phyloP scores from a whole-genome alignment of 2,329 filamentous ascomycete species.

The Simplicillium aogashimaense region DNA sequence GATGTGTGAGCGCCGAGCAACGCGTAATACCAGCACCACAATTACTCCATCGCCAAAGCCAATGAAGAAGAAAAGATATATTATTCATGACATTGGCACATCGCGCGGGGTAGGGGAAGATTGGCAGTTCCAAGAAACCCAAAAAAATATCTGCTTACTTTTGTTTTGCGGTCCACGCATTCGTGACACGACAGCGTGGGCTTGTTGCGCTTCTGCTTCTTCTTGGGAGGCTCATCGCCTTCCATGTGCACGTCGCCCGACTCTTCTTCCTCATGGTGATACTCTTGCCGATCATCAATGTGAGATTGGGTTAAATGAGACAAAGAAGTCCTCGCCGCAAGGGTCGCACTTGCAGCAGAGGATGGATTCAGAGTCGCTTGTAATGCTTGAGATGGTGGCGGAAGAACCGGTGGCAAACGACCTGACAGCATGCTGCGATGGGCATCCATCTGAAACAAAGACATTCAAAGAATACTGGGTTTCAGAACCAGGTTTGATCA shows the following conservation, averaged over 20 bases:
- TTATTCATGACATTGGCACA: neutral
- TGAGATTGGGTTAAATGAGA: constrained; percentile 1
- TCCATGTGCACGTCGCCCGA: neutral
- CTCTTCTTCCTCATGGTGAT: constrained; percentile 4
- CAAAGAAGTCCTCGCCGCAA: neutral
- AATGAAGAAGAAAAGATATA: neutral
- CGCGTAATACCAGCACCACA: too few relatives aligned
- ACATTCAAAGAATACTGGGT: too few relatives aligned
- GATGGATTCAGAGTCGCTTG: too few relatives aligned
- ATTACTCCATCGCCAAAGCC: neutral
- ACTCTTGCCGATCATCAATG: constrained; percentile 2
- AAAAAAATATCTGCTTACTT: constrained; percentile 37
- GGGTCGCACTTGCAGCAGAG: too few relatives aligned
- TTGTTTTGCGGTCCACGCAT: constrained; percentile 76
- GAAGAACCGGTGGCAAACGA: too few relatives aligned
- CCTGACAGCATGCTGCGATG: too few relatives aligned
- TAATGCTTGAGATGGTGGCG: too few relatives aligned
- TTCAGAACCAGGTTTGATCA: too few relatives aligned
- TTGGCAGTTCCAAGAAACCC: neutral
- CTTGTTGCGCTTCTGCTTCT: constrained; percentile 79
- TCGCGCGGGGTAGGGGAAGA: neutral
- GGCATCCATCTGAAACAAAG: too few relatives aligned
- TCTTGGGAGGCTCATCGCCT: constrained; percentile 37
- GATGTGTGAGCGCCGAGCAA: too few relatives aligned
- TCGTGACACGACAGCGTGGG: constrained; percentile 70